phyloP scores from a whole-genome alignment of 768 basidiomycete species.

The Collybia mongolica region DNA sequence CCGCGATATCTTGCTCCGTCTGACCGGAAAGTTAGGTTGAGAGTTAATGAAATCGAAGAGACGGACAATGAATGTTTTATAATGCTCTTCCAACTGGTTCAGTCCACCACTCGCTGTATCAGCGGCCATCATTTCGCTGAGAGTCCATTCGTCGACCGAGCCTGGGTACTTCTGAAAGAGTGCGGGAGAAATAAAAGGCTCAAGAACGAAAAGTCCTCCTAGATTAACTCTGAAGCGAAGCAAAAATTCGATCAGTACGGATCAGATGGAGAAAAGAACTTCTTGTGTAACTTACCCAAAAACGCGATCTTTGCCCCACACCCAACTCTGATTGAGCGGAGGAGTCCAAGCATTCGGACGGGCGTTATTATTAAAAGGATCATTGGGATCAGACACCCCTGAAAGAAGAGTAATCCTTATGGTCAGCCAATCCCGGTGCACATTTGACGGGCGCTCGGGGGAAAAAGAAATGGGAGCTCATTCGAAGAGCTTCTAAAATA shows the following conservation, averaged over 20 bases:
- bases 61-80: slow-evolving; percentile 80
- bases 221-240: slow-evolving; percentile 61
- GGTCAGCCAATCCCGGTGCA: slow-evolving; percentile 8
- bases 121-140: slow-evolving; percentile 60
- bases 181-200: slow-evolving; percentile 69
- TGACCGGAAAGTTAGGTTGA: slow-evolving; percentile 23
- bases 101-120: slow-evolving; percentile 50
- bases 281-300: slow-evolving; percentile 47
- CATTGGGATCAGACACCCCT: slow-evolving; percentile 68
- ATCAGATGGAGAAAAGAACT: slow-evolving; percentile 2
- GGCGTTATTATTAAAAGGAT: slow-evolving; percentile 77
- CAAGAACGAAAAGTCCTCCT: slow-evolving; percentile 74
- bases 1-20: slow-evolving; percentile 90
- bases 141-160: slow-evolving; percentile 73
- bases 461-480: too few relatives aligned
- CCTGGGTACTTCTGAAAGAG: slow-evolving; percentile 66
- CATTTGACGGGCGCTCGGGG: background rate
- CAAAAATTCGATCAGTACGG: slow-evolving; percentile 7
- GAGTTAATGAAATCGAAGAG: background rate
- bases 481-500: too few relatives aligned
- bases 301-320: slow-evolving; percentile 59
- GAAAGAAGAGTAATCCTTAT: slow-evolving; percentile 4
- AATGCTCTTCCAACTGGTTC: slow-evolving; percentile 71
- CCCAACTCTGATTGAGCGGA: slow-evolving; percentile 74
- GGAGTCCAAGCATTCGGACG: slow-evolving; percentile 80